Evolutionary conservation across 805 yeast species (phyloP), one percentile per base, ranked within the genome.

Genomic region (Saccharomyces kudriavzevii): DNA sequence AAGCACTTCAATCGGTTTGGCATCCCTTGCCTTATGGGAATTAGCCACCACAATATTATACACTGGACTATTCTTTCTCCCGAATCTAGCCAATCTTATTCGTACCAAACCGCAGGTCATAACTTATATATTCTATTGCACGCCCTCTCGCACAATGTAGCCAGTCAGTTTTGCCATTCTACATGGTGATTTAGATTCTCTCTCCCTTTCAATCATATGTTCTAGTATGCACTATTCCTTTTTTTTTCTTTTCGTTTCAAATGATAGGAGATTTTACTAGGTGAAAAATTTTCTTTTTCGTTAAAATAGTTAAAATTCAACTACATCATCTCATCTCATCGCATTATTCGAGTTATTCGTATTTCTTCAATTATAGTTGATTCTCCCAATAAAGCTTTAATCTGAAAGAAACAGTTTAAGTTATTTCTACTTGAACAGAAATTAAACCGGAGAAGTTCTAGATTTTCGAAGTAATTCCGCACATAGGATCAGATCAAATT

Each of bases 21-120:
- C 83, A 69, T 89, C 90, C 60, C 96, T 78, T n/a, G 89, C 94
- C n/a, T 83, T 77, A 55, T 77, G 66, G 52, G 82, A 80, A 58
- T 85, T 82, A 4, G 96, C 82, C 13, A 92, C 97, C 13, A 92
- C 97, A 52, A 94, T 90, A 71, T 94, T 94, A 75, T 89, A 94
- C 2, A 87, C 75, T 0, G 99, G 99, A 57, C 82, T 84, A 69
- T 85, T 85, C 61, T 78, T 84, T 69, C 97, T 82, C 35, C 99
- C 99, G 72, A 92, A 90, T 58, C 97, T 78, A 49, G 97, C 96
- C 54, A 94, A 76, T 67, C 98, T 81, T 65, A 94, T 89, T 70
- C 94, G 82, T 30, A 91, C 88, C 30, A 86, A 76, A 40, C 92
- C 90, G 61, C 83, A 57, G 10, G 67, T 58, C 71, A 68, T 68